Evolutionary conservation across 139 green algal species (phyloP).

Genomic region (Desmodesmus armatus): DNA sequence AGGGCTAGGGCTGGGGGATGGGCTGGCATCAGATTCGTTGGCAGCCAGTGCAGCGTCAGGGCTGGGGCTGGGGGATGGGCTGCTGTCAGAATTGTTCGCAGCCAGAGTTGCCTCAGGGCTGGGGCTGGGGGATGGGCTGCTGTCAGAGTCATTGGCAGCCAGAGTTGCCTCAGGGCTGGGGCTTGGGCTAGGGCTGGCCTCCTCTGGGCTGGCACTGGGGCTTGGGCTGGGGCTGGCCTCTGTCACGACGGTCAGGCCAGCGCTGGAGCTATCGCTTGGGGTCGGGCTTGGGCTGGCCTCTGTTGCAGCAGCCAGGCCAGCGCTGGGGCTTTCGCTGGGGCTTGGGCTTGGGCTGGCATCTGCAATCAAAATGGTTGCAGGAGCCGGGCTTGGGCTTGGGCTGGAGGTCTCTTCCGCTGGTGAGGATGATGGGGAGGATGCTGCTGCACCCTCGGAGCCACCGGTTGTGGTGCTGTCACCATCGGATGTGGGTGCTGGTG

Average conservation of each 20-base stretch:
- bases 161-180: background rate
- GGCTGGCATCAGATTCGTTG: too few relatives aligned
- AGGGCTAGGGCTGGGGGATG: too few relatives aligned
- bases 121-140: too few relatives aligned
- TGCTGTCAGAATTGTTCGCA: background rate
- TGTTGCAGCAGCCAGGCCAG: background rate
- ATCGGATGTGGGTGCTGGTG: too few relatives aligned
- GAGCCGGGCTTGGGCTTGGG: slow-evolving; percentile 15
- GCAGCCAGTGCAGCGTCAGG: too few relatives aligned
- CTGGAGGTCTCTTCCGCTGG: background rate
- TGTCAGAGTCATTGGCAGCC: background rate
- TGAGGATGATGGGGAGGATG: too few relatives aligned
- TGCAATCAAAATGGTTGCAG: too few relatives aligned
- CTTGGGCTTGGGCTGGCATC: background rate
- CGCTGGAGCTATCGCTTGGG: too few relatives aligned
- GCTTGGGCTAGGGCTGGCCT: background rate
- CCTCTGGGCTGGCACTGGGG: background rate
- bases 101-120: background rate
- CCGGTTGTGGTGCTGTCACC: background rate
- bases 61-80: too few relatives aligned
- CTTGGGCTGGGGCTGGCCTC: background rate
- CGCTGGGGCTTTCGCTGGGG: background rate
- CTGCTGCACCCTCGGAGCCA: background rate
- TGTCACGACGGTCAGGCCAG: too few relatives aligned
- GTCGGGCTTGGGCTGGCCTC: background rate